Evolutionary conservation across 129 eudicot species (phyloP).

Genomic region (Flaveria brownii): DNA sequence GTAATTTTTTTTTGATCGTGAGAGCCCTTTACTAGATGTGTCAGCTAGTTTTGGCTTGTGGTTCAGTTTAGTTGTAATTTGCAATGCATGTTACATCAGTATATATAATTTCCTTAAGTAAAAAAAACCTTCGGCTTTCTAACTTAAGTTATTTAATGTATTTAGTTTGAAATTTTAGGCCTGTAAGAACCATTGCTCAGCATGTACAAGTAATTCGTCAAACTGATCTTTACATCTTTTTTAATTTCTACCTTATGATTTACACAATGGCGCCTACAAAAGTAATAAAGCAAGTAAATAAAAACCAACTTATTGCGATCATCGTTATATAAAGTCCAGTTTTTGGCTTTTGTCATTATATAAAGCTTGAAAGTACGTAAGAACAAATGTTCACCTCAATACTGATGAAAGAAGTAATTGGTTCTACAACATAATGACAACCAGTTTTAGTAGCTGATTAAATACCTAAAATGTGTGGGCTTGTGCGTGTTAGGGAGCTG

Average conservation of each 20-base stretch:
- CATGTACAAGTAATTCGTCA: neutral
- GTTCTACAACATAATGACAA: conserved; percentile 30
- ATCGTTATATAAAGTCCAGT: conserved; percentile 4
- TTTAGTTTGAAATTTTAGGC: neutral
- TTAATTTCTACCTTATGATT: neutral
- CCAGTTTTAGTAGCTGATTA: conserved; percentile 14
- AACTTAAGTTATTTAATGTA: neutral
- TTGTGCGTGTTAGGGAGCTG: conserved; percentile 34
- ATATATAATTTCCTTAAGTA: neutral
- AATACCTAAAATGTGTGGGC: conserved; percentile 9
- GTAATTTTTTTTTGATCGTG: no score
- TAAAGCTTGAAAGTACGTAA: neutral
- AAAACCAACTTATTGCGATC: neutral
- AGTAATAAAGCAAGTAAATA: neutral
- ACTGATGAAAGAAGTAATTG: conserved; percentile 19
- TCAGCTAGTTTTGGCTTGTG: no score
- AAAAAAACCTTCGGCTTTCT: neutral
- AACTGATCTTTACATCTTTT: neutral
- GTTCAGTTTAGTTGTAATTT: no score
- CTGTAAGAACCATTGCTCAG: neutral
- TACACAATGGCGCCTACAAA: neutral
- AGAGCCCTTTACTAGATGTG: no score
- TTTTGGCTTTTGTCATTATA: conserved; percentile 21
- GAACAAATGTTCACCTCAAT: conserved; percentile 23
- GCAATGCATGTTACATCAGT: neutral